Evolutionary conservation across 805 yeast genomes (phyloP).

Genomic region (Schwanniomyces vanrijiae): DNA sequence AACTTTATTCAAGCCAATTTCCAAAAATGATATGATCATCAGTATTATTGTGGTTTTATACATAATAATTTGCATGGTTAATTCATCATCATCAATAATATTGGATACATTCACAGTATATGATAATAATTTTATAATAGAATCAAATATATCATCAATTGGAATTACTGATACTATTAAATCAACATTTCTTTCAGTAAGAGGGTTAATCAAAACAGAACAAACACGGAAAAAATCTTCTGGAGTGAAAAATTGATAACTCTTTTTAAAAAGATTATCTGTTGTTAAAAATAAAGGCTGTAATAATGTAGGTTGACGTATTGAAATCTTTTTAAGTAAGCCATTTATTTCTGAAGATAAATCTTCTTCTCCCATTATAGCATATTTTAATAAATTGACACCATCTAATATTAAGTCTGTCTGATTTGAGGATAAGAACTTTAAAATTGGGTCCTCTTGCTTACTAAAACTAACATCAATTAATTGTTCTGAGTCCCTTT

Average conservation of each 20-base stretch:
- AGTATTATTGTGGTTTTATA: constrained; percentile 27
- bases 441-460: constrained; percentile 34
- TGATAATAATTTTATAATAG: constrained; percentile 26
- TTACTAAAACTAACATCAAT: constrained; percentile 14
- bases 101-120: constrained; percentile 30
- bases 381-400: constrained; percentile 34
- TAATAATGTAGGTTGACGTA: constrained; percentile 28
- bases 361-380: constrained; percentile 37
- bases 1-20: constrained; percentile 23
- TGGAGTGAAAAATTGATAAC: constrained; percentile 22
- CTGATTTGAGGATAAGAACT: constrained; percentile 33
- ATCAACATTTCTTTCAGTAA: constrained; percentile 20
- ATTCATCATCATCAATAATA: constrained; percentile 27
- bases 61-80: constrained; percentile 38
- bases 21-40: constrained; percentile 27
- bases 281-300: constrained; percentile 29
- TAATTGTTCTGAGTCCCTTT: background rate
- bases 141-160: constrained; percentile 27
- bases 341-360: constrained; percentile 21
- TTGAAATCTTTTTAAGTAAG: constrained; percentile 26
- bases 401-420: constrained; percentile 34
- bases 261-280: constrained; percentile 24
- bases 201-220: constrained; percentile 20
- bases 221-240: constrained; percentile 38
- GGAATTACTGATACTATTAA: constrained; percentile 21